Evolutionary conservation across 148 eudicot species (phyloP), one percentile per base, ranked within the genome.

Genomic region (Fallopia convolvulus): DNA sequence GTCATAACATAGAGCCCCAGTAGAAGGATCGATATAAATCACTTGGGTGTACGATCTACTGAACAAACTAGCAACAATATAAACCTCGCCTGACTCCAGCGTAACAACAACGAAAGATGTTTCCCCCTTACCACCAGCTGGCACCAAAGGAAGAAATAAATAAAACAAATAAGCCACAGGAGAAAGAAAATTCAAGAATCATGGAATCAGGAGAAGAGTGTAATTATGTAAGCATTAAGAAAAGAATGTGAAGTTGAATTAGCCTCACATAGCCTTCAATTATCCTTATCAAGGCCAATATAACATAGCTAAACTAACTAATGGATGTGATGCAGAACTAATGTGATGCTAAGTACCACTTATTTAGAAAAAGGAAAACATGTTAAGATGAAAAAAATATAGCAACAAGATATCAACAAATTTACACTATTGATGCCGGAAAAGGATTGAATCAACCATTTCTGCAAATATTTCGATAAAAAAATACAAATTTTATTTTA

Each of bases 21-120:
- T 92, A 17, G 99, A 88, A 68, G 99, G 99, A 82, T 95, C 99
- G 78, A 95, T 86, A 81, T 88, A 91, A 33, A 95, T 91, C 74
- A 95, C 93, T 84, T 91, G 97, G 60, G 97, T 93, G 78, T 93
- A 97, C 75, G 75, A 77, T 76, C 90, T 85, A 20, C 85, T 82
- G 71, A 81, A 92, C 86, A 91, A 82, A 83, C 94, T 95, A 76
- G 84, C 83, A 77, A 91, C 76, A 76, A 95, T 89, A 82, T 88
- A 91, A 21, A 88, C 90, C 87, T 95, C 99, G 79, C 90, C 82
- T 70, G 97, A 87, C 15, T 92, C 97, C 84, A 95, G 83, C 14
- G 84, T 79, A 76, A 90, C 84, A 83, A 95, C 99, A 77, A 93
- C 88, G 41, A 91, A 82, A 70, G 99, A 91, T 78, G 99, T 90